A percentile compares a stretch with the other conserved stretches of the same genome.
Conservation (phyloP, 1,139 yeast genomes). For the Pichia cactophila region DNA sequence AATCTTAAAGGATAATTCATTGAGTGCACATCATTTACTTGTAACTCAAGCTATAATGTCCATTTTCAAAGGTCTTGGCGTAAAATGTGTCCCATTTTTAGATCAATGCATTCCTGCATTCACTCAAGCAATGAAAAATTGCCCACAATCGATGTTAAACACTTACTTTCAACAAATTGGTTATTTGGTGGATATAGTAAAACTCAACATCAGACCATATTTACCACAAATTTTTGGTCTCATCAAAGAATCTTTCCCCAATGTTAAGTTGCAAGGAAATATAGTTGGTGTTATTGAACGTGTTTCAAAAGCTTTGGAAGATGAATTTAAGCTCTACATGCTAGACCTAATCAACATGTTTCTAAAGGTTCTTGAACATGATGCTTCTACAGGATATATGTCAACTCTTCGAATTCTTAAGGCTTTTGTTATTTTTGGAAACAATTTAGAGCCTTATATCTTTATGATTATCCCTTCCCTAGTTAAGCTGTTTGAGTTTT, state of each 20-base stretch:
- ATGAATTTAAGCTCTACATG: slow-evolving; percentile 81
- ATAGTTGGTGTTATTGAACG: slow-evolving; percentile 78
- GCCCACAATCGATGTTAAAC: slow-evolving; percentile 76
- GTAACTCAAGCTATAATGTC: slow-evolving; percentile 89
- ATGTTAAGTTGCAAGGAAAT: slow-evolving; percentile 64
- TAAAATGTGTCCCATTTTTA: slow-evolving; percentile 79
- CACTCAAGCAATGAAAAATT: slow-evolving; percentile 73
- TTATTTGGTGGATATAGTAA: slow-evolving; percentile 71
- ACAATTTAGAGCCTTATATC: slow-evolving; percentile 80
- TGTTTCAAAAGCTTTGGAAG: slow-evolving; percentile 78
- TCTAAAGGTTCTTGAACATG: slow-evolving; percentile 72
- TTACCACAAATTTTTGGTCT: slow-evolving; percentile 70
- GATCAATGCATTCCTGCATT: slow-evolving; percentile 87
- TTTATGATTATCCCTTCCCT: slow-evolving; percentile 82
- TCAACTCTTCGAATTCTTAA: slow-evolving; percentile 73
- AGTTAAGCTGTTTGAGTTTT: slow-evolving; percentile 69
- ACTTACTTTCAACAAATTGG: slow-evolving; percentile 87
- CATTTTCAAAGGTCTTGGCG: slow-evolving; percentile 81
- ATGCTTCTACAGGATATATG: slow-evolving; percentile 53
- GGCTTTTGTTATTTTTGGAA: slow-evolving; percentile 84
- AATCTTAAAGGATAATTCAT: slow-evolving; percentile 74
- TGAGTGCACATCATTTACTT: slow-evolving; percentile 80
- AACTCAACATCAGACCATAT: slow-evolving; percentile 82
- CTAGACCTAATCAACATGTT: slow-evolving; percentile 72
- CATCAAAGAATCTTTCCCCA: slow-evolving; percentile 66